Evolutionary conservation across 1,284 basidiomycete species (phyloP).

Genomic region (Pterulicium gracile): DNA sequence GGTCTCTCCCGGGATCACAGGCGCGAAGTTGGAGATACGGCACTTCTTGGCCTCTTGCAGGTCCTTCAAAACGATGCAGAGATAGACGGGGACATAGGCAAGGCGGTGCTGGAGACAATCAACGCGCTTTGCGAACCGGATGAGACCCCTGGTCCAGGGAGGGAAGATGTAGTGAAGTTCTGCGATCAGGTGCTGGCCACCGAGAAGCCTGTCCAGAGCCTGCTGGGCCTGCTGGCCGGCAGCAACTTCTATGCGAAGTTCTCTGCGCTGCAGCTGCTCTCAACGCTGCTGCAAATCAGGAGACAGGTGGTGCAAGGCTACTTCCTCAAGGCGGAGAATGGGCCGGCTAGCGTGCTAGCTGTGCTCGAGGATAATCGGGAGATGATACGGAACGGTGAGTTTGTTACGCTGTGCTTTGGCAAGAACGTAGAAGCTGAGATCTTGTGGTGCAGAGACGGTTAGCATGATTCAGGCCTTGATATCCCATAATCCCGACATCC

Average conservation of each 20-base stretch:
- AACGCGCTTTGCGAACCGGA: conserved; percentile 66
- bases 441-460: conserved; percentile 56
- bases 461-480: conserved; percentile 77
- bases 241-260: conserved; percentile 83
- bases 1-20: conserved; percentile 88
- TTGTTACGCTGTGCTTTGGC: conserved; percentile 1
- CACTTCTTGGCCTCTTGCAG: conserved; percentile 68
- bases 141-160: conserved; percentile 27
- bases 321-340: conserved; percentile 76
- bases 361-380: conserved; percentile 74
- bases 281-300: conserved; percentile 70
- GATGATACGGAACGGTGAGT: conserved; percentile 73
- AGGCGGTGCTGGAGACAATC: conserved; percentile 83
- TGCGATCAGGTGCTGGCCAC: conserved; percentile 62
- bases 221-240: conserved; percentile 72
- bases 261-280: conserved; percentile 78
- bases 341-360: conserved; percentile 61
- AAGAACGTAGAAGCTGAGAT: conserved; percentile 3
- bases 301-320: conserved; percentile 78
- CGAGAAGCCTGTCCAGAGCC: conserved; percentile 64
- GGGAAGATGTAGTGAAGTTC: conserved; percentile 63
- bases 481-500: conserved; percentile 85
- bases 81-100: conserved; percentile 82
- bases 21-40: conserved; percentile 71
- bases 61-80: conserved; percentile 81